phyloP scores from a whole-genome alignment of 129 eudicot species.

The Pittosporum tobira region DNA sequence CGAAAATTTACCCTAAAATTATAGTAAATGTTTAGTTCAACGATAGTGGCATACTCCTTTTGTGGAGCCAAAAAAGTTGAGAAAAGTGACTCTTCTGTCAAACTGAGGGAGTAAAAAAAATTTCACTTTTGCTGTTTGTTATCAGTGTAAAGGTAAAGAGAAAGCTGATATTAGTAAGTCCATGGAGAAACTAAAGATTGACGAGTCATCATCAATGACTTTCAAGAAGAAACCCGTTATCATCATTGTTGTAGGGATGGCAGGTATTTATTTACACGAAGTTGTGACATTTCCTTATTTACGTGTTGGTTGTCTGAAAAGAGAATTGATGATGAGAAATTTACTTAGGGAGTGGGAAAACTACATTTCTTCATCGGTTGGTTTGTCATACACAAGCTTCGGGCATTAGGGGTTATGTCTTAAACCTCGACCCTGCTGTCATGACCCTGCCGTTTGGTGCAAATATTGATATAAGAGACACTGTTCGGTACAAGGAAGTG shows the following conservation, averaged over 20 bases:
- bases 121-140: background rate
- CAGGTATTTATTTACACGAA: slow-evolving; percentile 37
- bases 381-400: slow-evolving; percentile 73
- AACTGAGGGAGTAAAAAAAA: no score
- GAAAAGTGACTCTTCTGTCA: no score
- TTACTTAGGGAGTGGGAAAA: slow-evolving; percentile 82
- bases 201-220: slow-evolving; percentile 32
- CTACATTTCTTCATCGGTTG: slow-evolving; percentile 74
- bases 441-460: slow-evolving; percentile 91
- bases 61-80: no score
- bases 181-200: slow-evolving; percentile 64
- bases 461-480: slow-evolving; percentile 95
- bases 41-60: no score
- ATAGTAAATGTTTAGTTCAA: no score
- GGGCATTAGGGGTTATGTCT: slow-evolving; percentile 59
- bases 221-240: slow-evolving; percentile 85
- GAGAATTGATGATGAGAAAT: background rate
- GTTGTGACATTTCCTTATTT: background rate
- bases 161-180: slow-evolving; percentile 48
- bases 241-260: slow-evolving; percentile 94
- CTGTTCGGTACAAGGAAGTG: slow-evolving; percentile 88
- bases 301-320: background rate
- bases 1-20: no score
- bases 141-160: slow-evolving; percentile 27
- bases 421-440: slow-evolving; percentile 97